phyloP scores from a whole-genome alignment of 257 asterid species.

The Orobanche coerulescens region DNA sequence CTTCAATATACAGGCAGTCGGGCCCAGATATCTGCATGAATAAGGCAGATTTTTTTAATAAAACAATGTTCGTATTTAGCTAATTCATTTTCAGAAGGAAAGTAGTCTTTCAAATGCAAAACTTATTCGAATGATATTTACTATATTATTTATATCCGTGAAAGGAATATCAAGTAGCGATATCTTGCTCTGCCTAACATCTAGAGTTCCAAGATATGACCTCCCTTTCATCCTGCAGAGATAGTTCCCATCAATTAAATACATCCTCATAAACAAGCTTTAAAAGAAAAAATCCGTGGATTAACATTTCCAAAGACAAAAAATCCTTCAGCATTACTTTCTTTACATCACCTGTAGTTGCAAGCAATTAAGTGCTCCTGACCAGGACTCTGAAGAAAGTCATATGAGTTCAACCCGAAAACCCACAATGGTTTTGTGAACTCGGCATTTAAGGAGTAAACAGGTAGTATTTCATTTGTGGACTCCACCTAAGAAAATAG shows the following conservation, averaged over 20 bases:
- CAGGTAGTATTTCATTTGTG: constrained; percentile 61
- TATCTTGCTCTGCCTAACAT: constrained; percentile 48
- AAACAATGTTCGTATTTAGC: constrained; percentile 9
- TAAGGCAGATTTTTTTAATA: not conserved
- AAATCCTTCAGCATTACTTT: constrained; percentile 9
- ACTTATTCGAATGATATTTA: constrained; percentile 25
- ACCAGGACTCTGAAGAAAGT: constrained; percentile 43
- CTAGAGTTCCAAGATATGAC: constrained; percentile 76
- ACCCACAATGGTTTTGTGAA: constrained; percentile 87
- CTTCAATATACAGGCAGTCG: constrained; percentile 67
- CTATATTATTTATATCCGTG: constrained; percentile 72
- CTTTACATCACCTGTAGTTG: constrained; percentile 61
- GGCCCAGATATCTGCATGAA: constrained; percentile 54
- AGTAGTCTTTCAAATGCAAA: constrained; percentile 9
- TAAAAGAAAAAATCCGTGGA: not conserved
- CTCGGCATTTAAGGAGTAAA: constrained; percentile 70
- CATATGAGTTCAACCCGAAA: constrained; percentile 82
- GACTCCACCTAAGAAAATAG: constrained; percentile 58
- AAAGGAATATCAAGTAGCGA: constrained; percentile 62
- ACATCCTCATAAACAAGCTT: not conserved
- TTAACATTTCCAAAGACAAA: constrained; percentile 8
- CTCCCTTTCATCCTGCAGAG: constrained; percentile 76
- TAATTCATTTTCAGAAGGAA: not conserved
- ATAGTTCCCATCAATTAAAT: constrained; percentile 19
- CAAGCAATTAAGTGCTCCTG: constrained; percentile 62